Base-by-base conservation (phyloP, 2,329 filamentous ascomycete genomes). In the Exophiala aquamarina region DNA sequence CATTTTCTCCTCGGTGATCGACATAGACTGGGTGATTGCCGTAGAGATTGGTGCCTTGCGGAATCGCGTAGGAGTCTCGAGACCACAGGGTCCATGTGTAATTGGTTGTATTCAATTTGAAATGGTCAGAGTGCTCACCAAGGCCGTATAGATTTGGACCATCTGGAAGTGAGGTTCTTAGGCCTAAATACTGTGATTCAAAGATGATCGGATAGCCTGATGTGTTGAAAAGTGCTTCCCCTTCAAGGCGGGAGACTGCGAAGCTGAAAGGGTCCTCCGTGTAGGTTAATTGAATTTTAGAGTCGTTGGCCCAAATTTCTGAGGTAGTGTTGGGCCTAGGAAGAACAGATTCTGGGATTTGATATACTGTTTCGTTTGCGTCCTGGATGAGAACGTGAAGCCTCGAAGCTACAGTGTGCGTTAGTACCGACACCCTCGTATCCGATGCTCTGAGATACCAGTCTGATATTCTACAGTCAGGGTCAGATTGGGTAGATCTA, bases 381-480 rank as follows among this genome's bases (percentile, higher is more conserved):
- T 92, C 87, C 54, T 84, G 81, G 46, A 90, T 87, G 59, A 86
- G 78, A 61, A 90, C 82, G 61, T 89, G 86, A 3, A 90, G 75
- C n/a, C 86, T 82, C 17, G 77, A 72, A 35, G 81, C 83, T 84
- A 23, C 13, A 7, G 26, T 17, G 28, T 15, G 5, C 9, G 19
- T 49, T 21, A 49, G 34, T 14, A 28, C 7, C 29, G 3, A 14
- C 23, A 20, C 19, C 32, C 14, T 21, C 6, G 10, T n/a, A n/a
- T 37, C 8, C 34, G 9, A 10, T 31, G 20, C 28, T 44, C 19
- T 33, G 35, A 7, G 61, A 57, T 61, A 83, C 81, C 71, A 29
- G 75, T 78, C 59, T 86, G 75, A 59, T 84, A 83, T 53, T 82
- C 77, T 13, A 84, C 82, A 6, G 73, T 65, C 45, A 86, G 67